Percentiles rank a stretch among this genome's conserved stretches.
Evolutionary conservation across 331 rosid species (phyloP).

Genomic region (Malus hybrid): DNA sequence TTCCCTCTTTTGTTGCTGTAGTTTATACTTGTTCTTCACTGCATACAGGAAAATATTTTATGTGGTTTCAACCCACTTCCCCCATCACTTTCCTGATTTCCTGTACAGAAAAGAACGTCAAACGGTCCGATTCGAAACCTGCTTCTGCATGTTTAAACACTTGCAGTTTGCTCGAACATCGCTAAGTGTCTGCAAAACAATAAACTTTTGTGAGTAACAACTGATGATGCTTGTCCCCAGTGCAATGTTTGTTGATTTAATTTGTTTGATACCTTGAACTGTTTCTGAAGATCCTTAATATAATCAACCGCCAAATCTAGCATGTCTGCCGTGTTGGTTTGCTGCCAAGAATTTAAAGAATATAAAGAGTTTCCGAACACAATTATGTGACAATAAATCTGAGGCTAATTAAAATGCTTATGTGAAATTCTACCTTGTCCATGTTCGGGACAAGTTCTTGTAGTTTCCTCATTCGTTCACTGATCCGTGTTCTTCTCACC

Average conservation of each 20-base stretch:
- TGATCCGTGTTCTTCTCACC: constrained; percentile 91
- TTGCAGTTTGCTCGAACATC: constrained; percentile 68
- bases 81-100: constrained; percentile 11
- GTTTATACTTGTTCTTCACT: constrained; percentile 15
- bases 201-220: not conserved
- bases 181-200: constrained; percentile 46
- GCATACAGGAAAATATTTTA: not conserved
- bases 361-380: not conserved
- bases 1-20: not conserved
- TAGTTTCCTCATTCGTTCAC: constrained; percentile 85
- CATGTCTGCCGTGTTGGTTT: constrained; percentile 96
- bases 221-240: not conserved
- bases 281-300: constrained; percentile 85
- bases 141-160: constrained; percentile 46
- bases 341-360: constrained; percentile 42
- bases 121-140: constrained; percentile 34
- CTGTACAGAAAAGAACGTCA: constrained; percentile 36
- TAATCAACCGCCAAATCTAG: constrained; percentile 83
- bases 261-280: constrained; percentile 52
- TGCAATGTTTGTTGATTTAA: not conserved
- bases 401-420: not conserved
- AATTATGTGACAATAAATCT: not conserved
- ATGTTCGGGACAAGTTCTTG: constrained; percentile 95
- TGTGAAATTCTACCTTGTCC: constrained; percentile 60
- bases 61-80: constrained; percentile 17